Conservation (phyloP, 768 basidiomycete species). For the Phanerochaete sordida region DNA sequence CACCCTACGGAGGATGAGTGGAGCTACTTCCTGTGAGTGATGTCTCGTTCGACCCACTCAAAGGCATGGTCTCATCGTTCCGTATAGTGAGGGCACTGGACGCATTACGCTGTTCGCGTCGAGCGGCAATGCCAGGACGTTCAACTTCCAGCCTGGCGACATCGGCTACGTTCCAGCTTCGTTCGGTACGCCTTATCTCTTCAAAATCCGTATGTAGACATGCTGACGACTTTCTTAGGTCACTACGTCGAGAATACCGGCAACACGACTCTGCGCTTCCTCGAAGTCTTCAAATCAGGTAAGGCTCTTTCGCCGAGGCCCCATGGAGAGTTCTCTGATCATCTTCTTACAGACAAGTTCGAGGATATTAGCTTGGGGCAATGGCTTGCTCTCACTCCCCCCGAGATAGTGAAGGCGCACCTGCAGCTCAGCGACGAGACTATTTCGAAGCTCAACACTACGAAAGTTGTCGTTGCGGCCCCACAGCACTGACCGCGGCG, state of each 20-base stretch:
- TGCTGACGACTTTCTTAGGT: slow-evolving; percentile 16
- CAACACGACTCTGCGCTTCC: slow-evolving; percentile 33
- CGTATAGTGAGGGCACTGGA: slow-evolving; percentile 43
- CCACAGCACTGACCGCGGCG: background rate
- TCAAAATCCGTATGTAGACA: background rate
- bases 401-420: slow-evolving; percentile 56
- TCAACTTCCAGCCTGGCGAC: slow-evolving; percentile 60
- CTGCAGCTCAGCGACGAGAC: slow-evolving; percentile 49
- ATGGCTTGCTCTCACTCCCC: slow-evolving; percentile 60
- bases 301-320: slow-evolving; percentile 1
- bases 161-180: slow-evolving; percentile 59
- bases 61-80: background rate
- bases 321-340: background rate
- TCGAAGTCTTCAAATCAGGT: slow-evolving; percentile 38
- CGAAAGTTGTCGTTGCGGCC: slow-evolving; percentile 44
- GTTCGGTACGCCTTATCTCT: slow-evolving; percentile 36
- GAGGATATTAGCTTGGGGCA: slow-evolving; percentile 34
- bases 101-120: slow-evolving; percentile 58
- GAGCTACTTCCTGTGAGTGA: slow-evolving; percentile 28
- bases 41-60: background rate
- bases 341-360: slow-evolving; percentile 21
- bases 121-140: slow-evolving; percentile 50
- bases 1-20: slow-evolving; percentile 69
- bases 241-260: slow-evolving; percentile 44
- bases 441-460: slow-evolving; percentile 45